Conservation (phyloP, 176 grass and related monocot species). For the Musa schizocarpa region DNA sequence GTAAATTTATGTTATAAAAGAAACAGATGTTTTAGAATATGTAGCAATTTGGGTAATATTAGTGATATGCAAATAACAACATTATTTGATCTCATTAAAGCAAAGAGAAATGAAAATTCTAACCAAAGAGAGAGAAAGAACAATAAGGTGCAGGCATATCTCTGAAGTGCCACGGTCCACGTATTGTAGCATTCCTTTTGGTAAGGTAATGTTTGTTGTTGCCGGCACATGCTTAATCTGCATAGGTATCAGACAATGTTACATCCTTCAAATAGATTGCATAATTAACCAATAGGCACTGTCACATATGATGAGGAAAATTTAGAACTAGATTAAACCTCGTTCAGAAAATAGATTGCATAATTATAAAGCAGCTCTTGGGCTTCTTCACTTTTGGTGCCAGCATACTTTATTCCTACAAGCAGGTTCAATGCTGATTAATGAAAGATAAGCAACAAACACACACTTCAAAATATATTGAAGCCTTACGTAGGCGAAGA, state of each 20-base stretch:
- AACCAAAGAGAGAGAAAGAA: constrained; percentile 83
- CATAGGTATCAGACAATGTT: neutral
- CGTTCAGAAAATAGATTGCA: constrained; percentile 71
- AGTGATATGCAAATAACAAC: neutral
- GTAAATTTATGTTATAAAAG: neutral
- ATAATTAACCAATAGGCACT: constrained; percentile 7
- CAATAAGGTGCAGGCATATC: constrained; percentile 78
- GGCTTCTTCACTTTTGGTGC: constrained; percentile 81
- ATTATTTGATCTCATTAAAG: constrained; percentile 2
- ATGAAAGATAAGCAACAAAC: neutral
- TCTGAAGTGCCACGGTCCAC: constrained; percentile 87
- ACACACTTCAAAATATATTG: neutral
- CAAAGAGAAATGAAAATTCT: constrained; percentile 11
- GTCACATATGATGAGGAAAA: constrained; percentile 19
- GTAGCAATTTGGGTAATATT: neutral
- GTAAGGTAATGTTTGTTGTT: constrained; percentile 37
- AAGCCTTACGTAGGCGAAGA: neutral
- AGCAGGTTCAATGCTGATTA: constrained; percentile 7
- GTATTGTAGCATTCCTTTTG: constrained; percentile 71
- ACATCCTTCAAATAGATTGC: constrained; percentile 4
- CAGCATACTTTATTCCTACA: constrained; percentile 89
- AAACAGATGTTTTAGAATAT: neutral
- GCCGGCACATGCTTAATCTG: constrained; percentile 79
- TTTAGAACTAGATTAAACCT: constrained; percentile 36
- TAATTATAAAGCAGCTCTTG: constrained; percentile 81